Conservation (phyloP, 257 asterid genomes). For the Jasminum sambac region DNA sequence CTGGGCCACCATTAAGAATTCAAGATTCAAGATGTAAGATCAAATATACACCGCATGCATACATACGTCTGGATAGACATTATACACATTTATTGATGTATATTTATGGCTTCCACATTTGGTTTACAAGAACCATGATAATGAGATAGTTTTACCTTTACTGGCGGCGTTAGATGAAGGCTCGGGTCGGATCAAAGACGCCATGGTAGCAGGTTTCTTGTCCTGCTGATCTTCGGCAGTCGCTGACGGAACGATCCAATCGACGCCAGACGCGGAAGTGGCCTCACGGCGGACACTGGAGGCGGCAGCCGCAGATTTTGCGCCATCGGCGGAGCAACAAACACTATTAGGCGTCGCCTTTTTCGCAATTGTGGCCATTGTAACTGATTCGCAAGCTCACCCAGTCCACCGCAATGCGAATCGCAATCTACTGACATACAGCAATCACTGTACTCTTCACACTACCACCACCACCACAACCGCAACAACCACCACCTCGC, state of each 20-base stretch:
- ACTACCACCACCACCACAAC: constrained; percentile 4
- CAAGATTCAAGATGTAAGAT: constrained; percentile 18
- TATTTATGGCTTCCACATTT: not conserved
- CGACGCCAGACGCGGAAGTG: constrained; percentile 29
- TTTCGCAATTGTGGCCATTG: constrained; percentile 64
- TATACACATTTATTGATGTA: not conserved
- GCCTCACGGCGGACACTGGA: constrained; percentile 44
- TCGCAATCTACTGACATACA: constrained; percentile 49
- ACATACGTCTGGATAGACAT: not conserved
- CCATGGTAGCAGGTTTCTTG: constrained; percentile 33
- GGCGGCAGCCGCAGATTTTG: constrained; percentile 1
- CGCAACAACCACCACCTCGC: not conserved
- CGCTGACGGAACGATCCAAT: constrained; percentile 37
- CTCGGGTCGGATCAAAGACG: constrained; percentile 42
- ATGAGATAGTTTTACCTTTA: constrained; percentile 38
- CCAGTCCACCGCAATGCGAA: constrained; percentile 39
- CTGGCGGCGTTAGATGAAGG: constrained; percentile 39
- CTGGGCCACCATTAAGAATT: constrained; percentile 8
- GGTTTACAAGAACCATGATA: not conserved
- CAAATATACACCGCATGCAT: constrained; percentile 37
- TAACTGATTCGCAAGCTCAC: constrained; percentile 46
- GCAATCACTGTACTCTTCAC: constrained; percentile 23
- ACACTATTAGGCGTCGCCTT: constrained; percentile 35
- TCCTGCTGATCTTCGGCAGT: constrained; percentile 32
- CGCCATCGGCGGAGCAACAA: constrained; percentile 10